These are phyloP conservation scores for Pichia californica DNA, from an alignment of 805 yeast genomes.

Conservation along the genomic window DNA sequence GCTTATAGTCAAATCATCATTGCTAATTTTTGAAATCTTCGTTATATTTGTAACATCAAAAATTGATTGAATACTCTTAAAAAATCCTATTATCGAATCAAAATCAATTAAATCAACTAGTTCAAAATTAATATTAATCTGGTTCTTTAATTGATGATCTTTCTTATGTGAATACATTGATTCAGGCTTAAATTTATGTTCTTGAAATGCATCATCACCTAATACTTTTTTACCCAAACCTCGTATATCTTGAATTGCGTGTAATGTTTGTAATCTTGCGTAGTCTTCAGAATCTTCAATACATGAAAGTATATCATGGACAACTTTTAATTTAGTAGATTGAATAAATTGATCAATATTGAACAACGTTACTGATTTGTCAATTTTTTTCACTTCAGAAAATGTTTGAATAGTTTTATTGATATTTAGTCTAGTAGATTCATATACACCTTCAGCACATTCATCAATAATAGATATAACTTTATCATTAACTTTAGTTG, in stretches of 20 bases:
- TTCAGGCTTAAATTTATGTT: slow-evolving; percentile 58
- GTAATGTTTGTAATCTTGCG: slow-evolving; percentile 57
- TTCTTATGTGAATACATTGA: slow-evolving; percentile 77
- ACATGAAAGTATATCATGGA: slow-evolving; percentile 55
- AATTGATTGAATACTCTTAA: slow-evolving; percentile 6
- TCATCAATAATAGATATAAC: slow-evolving; percentile 60
- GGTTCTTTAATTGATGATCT: slow-evolving; percentile 59
- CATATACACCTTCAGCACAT: slow-evolving; percentile 51
- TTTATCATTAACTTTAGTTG: slow-evolving; percentile 48
- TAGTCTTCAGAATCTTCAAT: slow-evolving; percentile 59
- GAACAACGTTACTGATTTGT: slow-evolving; percentile 36
- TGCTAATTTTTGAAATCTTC: slow-evolving; percentile 34
- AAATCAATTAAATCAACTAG: slow-evolving; percentile 73
- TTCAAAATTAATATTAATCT: slow-evolving; percentile 56
- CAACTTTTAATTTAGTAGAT: slow-evolving; percentile 61
- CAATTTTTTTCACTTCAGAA: slow-evolving; percentile 44
- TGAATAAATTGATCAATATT: slow-evolving; percentile 62
- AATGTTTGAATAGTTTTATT: slow-evolving; percentile 36
- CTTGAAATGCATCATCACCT: slow-evolving; percentile 44
- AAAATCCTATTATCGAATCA: slow-evolving; percentile 41
- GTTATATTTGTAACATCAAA: slow-evolving; percentile 37
- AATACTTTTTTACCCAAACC: slow-evolving; percentile 56
- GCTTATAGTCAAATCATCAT: slow-evolving; percentile 23
- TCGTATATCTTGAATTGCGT: slow-evolving; percentile 57
- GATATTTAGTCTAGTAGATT: slow-evolving; percentile 51